Percentiles rank a stretch among this genome's conserved stretches.
These are phyloP conservation scores for Cladobotryum protrusum DNA, from an alignment of 2,329 filamentous ascomycete genomes.

Conservation along the genomic window DNA sequence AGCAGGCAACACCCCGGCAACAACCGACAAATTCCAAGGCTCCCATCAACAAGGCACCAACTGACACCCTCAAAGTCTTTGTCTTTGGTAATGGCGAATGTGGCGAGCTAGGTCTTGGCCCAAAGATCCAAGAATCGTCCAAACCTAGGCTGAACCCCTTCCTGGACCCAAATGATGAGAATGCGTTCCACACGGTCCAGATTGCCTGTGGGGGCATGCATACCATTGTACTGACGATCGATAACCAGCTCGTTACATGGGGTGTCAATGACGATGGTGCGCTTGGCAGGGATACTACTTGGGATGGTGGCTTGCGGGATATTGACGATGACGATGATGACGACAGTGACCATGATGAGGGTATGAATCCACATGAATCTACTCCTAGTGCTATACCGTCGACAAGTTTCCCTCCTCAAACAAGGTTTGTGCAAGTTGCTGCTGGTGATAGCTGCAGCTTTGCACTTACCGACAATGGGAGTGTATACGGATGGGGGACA, in stretches of 20 bases:
- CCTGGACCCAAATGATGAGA: constrained; percentile 44
- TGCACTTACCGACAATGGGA: no score
- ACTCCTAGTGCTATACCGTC: constrained; percentile 54
- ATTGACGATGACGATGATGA: no score
- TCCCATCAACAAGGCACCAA: constrained; percentile 8
- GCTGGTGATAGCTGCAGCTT: no score
- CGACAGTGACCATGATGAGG: constrained; percentile 32
- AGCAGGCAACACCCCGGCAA: no score
- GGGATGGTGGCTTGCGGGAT: constrained; percentile 39
- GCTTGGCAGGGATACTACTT: constrained; percentile 61
- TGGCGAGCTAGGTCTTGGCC: constrained; percentile 15
- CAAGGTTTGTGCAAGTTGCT: no score
- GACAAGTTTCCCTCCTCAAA: constrained; percentile 38
- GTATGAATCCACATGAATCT: constrained; percentile 60
- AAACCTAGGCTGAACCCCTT: constrained; percentile 42
- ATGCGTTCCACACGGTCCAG: constrained; percentile 43
- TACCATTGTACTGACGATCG: constrained; percentile 51
- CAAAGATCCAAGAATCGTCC: background rate
- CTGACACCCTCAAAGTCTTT: constrained; percentile 7
- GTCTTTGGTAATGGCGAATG: constrained; percentile 14
- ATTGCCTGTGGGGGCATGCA: constrained; percentile 60
- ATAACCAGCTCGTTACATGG: constrained; percentile 75
- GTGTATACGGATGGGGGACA: no score
- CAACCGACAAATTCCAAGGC: no score
- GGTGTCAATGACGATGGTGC: constrained; percentile 76